Percentiles rank a stretch among this genome's conserved stretches.
Evolutionary conservation across 2,329 filamentous ascomycete genomes (phyloP).

Genomic region (Ophiobolus disseminans): DNA sequence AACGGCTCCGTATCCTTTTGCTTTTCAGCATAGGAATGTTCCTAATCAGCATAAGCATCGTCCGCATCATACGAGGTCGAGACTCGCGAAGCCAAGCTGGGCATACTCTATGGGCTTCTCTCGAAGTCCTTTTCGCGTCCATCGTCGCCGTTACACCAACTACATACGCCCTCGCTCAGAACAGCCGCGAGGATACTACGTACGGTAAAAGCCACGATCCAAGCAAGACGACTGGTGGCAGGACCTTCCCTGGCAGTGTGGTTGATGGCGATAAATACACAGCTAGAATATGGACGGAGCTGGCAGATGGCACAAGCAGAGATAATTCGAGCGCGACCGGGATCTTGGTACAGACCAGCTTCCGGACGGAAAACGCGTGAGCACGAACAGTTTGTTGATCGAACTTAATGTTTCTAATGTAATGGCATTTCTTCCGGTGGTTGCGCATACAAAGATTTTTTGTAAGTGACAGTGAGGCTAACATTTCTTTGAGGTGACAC

Average conservation of each 20-base stretch:
- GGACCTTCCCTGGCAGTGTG: conserved; percentile 7
- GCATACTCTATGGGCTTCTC: conserved; percentile 23
- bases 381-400: no score
- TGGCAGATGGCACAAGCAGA: conserved; percentile 11
- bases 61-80: conserved; percentile 20
- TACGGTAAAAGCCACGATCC: conserved; percentile 16
- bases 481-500: no score
- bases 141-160: conserved; percentile 26
- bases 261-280: conserved; percentile 7
- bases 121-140: conserved; percentile 21
- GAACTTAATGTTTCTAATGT: no score
- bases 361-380: neutral
- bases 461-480: no score
- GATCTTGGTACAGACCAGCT: conserved; percentile 3
- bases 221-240: conserved; percentile 5
- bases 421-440: no score
- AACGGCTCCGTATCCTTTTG: conserved; percentile 22
- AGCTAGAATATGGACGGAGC: conserved; percentile 16
- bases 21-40: conserved; percentile 27
- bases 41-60: conserved; percentile 22
- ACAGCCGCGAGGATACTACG: conserved; percentile 13
- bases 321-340: conserved; percentile 17
- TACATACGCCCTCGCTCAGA: conserved; percentile 22
- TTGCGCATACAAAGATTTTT: no score
- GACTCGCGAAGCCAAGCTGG: conserved; percentile 16